Base-by-base conservation (phyloP, 805 yeast genomes). In the Suhomyces kilbournensis region DNA sequence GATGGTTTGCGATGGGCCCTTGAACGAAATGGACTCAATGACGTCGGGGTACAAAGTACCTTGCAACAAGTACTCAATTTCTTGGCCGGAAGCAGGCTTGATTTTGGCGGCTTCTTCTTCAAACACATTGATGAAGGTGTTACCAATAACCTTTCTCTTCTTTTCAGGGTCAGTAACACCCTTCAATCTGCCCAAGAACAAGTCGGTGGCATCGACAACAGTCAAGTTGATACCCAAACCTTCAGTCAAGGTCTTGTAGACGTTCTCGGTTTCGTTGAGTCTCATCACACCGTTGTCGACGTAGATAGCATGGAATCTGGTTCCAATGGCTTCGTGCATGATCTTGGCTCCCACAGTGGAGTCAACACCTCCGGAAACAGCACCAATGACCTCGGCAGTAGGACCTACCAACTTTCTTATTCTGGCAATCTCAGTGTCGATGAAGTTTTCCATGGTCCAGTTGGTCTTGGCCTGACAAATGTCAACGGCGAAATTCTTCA, bases 1-100 rank as follows among this genome's bases (percentile, higher is more conserved):
- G 79, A 94, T 94, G 63, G 99, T 94, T 79, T 93, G 98, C 51
- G 98, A 93, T 40, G 99, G 99, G 58, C 99, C 99, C 80, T 94
- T 94, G 88, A 94, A 94, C 22, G 97, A 92, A 68, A 94, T 93
- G 54, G 97, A 89, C 82, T 94, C 99, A 65, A 94, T 94, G 54
- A 94, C 99, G 75, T 94, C 99, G 47, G 99, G 99, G 77, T 94
- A 94, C 64, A 94, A 78, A 50, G 99, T 94, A 65, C 99, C 99
- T 78, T 94, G 99, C 67, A 94, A 82, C 67, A 94, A 77, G 77
- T 81, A 94, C 76, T 94, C 97, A 62, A 94, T 87, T 64, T 91
- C 96, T 60, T 87, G 84, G 60, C 94, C 97, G 62, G 86, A 87
- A 61, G 83, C 84, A 61, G 97, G 97, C 72, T 85, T 84, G 72